Percentiles rank a stretch among this genome's conserved stretches.
These are phyloP conservation scores for Collybiopsis confluens DNA, from an alignment of 768 basidiomycete species.

Conservation along the genomic window DNA sequence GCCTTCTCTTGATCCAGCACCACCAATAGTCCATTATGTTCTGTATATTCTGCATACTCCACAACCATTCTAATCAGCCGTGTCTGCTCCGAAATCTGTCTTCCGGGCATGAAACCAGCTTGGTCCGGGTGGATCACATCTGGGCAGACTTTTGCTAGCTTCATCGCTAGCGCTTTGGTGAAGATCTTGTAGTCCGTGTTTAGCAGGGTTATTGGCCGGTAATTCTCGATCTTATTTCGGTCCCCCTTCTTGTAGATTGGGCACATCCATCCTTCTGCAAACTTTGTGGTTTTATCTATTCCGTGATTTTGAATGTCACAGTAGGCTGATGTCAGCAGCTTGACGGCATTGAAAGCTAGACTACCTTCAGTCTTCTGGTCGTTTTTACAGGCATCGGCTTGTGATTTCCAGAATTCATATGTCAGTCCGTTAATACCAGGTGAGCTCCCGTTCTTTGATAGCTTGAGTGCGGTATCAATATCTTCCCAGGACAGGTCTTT, in stretches of 20 bases:
- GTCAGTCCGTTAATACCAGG: slow-evolving; percentile 11
- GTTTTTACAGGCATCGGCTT: too few relatives aligned
- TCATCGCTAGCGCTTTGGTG: slow-evolving; percentile 11
- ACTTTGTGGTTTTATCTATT: background rate
- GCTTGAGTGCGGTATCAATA: background rate
- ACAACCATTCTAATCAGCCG: slow-evolving; percentile 1
- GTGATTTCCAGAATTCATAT: slow-evolving; percentile 17
- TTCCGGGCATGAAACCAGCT: slow-evolving; percentile 13
- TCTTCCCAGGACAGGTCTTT: too few relatives aligned
- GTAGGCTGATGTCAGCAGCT: background rate
- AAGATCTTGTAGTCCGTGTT: slow-evolving; percentile 18
- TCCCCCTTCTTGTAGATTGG: slow-evolving; percentile 14
- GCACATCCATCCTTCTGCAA: slow-evolving; percentile 15
- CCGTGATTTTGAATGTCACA: slow-evolving; percentile 15
- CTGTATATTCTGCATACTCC: background rate
- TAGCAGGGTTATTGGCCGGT: slow-evolving; percentile 14
- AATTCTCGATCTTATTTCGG: slow-evolving; percentile 7
- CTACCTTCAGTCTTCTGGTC: background rate
- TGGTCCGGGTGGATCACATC: slow-evolving; percentile 14
- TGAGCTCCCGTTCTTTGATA: background rate
- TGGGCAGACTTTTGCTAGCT: background rate
- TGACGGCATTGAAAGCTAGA: too few relatives aligned
- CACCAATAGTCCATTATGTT: slow-evolving; percentile 8
- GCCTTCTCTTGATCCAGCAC: background rate
- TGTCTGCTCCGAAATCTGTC: slow-evolving; percentile 17